Base-by-base conservation (phyloP, 2,329 filamentous ascomycete species). In the Talaromyces sp. region DNA sequence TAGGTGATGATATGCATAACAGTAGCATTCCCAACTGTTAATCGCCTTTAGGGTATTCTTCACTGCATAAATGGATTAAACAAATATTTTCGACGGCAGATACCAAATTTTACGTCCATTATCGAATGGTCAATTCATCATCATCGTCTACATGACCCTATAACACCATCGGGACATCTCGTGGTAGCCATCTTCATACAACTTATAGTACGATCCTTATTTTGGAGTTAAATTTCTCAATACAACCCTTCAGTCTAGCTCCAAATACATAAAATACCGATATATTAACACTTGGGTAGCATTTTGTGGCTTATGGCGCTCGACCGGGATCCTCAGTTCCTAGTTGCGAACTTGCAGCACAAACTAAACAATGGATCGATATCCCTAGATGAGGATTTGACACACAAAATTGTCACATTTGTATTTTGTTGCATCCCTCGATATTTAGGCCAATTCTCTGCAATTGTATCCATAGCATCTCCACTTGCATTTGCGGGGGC, bases 281-380 rank as follows among this genome's bases (percentile, higher is more conserved):
- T 10, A 38, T 31, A 56, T 52, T 19, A 35, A 10, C 7, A 13
- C 17, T 55, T 41, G 46, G 53, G 54, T 60, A 56, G 54, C 41
- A 60, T 21, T 56, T 46, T 41, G 53, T 52, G 46, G 53, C 52
- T 60, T 56, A 53, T 55, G 58, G 53, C 53, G 53, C 56, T 43
- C 29, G 32, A 50, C 58, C 51, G 41, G 2, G 17, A 27, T 50
- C 53, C 32, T 29, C 41, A 49, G n/a, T 49, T 49, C 43, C 19
- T 49, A 21, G 19, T 49, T 49, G 1, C 43, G 4, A 8, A 24
- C 10, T 49, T 24, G 4, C n/a, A 49, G 43, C 43, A 49, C 43
- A 49, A 24, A 24, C 43, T 21, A 49, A 24, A 49, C n/a, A 24
- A 49, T 49, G 4, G 2, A 49, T 49, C 21, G 43, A 49, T 11